A percentile compares a stretch with the other conserved stretches of the same genome.
phyloP scores from a whole-genome alignment of 2,329 filamentous ascomycete species.

The Akanthomyces muscarius region DNA sequence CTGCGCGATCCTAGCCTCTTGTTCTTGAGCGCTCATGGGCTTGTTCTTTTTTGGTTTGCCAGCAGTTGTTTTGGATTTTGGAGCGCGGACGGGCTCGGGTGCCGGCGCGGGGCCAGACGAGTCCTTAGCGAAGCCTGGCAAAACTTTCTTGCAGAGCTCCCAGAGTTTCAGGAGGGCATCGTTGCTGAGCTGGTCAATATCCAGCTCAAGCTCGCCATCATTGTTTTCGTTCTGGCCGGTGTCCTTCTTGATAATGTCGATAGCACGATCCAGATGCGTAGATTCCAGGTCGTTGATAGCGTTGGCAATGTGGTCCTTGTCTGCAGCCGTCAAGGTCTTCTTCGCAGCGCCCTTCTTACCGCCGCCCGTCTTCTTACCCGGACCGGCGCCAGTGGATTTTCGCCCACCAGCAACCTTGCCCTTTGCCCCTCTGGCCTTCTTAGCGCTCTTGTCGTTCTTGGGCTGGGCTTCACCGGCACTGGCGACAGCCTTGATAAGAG shows the following conservation, averaged over 20 bases:
- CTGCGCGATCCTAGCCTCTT: slow-evolving; percentile 60
- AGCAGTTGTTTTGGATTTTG: slow-evolving; percentile 29
- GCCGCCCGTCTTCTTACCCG: slow-evolving; percentile 37
- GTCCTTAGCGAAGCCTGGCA: slow-evolving; percentile 39
- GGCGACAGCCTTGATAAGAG: slow-evolving; percentile 68
- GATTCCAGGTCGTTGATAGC: slow-evolving; percentile 79
- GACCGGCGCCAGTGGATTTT: slow-evolving; percentile 37
- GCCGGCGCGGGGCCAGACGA: slow-evolving; percentile 25
- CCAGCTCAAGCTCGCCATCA: slow-evolving; percentile 55
- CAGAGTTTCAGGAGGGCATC: slow-evolving; percentile 52
- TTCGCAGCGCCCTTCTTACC: slow-evolving; percentile 43
- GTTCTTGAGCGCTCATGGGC: slow-evolving; percentile 68
- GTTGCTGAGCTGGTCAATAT: slow-evolving; percentile 54
- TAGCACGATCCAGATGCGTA: slow-evolving; percentile 71
- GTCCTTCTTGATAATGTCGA: slow-evolving; percentile 86
- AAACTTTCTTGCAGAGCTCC: slow-evolving; percentile 41
- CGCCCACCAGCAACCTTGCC: slow-evolving; percentile 40
- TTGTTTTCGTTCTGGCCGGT: slow-evolving; percentile 66
- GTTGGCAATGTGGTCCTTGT: slow-evolving; percentile 88
- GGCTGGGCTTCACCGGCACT: slow-evolving; percentile 50
- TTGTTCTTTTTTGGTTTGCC: slow-evolving; percentile 68
- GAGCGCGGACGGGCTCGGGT: slow-evolving; percentile 29
- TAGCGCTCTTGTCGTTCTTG: slow-evolving; percentile 55
- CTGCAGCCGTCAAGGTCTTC: slow-evolving; percentile 63
- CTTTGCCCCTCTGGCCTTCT: slow-evolving; percentile 56